Percentiles rank a stretch among this genome's conserved stretches.
phyloP scores from a whole-genome alignment of 495 filamentous ascomycete species.

The Xylaria bambusicola region DNA sequence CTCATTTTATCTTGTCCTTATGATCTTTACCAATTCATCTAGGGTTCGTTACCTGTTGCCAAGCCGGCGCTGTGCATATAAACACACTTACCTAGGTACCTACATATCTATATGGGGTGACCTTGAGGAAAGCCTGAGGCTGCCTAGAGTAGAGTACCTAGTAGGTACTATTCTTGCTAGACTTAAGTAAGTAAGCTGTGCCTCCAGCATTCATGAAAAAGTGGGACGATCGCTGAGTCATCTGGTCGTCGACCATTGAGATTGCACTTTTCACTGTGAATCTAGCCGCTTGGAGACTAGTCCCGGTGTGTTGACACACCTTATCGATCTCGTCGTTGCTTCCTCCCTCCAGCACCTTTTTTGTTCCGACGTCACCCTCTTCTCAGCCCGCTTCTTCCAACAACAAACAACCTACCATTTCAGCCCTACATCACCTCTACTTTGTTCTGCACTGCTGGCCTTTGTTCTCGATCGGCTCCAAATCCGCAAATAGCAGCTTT shows the following conservation, averaged over 20 bases:
- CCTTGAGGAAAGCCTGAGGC: too few relatives aligned
- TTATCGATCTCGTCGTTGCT: not conserved
- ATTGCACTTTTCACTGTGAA: not conserved
- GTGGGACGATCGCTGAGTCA: not conserved
- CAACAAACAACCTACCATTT: conserved; percentile 11
- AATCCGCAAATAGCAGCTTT: not conserved
- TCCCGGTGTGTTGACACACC: not conserved
- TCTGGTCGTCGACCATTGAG: too few relatives aligned
- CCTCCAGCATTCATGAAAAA: not conserved
- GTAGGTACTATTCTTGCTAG: too few relatives aligned
- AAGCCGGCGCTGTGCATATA: too few relatives aligned
- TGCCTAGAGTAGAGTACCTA: too few relatives aligned
- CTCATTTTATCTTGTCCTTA: too few relatives aligned
- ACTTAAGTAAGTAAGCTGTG: too few relatives aligned
- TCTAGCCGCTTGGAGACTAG: not conserved
- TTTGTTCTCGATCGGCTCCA: not conserved
- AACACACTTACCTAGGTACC: too few relatives aligned
- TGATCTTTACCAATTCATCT: too few relatives aligned
- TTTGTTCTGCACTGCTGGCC: not conserved
- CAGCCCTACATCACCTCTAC: not conserved
- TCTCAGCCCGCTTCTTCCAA: conserved; percentile 1
- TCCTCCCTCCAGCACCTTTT: conserved; percentile 11
- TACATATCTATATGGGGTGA: too few relatives aligned
- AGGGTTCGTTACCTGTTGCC: too few relatives aligned
- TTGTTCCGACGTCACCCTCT: conserved; percentile 12